Evolutionary conservation across 2,329 filamentous ascomycete species (phyloP).

Genomic region (Pestalotiopsis sp.): DNA sequence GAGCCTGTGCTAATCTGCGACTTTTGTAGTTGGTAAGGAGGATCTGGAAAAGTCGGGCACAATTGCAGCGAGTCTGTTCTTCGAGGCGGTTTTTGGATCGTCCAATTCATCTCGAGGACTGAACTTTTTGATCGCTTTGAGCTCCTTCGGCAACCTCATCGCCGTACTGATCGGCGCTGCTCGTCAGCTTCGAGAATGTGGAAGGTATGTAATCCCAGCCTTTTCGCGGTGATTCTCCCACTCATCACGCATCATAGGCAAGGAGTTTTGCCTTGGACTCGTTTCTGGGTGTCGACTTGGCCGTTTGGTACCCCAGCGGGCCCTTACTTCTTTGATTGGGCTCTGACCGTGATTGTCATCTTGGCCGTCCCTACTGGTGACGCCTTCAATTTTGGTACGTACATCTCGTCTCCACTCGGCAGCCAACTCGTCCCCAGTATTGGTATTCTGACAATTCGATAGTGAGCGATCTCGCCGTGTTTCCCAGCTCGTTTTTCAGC

Average conservation of each 20-base stretch:
- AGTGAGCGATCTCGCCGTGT: slow-evolving; percentile 15
- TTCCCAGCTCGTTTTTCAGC: slow-evolving; percentile 12
- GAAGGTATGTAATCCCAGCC: slow-evolving; percentile 35
- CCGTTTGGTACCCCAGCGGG: slow-evolving; percentile 67
- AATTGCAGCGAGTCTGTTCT: slow-evolving; percentile 61
- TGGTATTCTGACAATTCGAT: no score
- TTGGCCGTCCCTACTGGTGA: slow-evolving; percentile 63
- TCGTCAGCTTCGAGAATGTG: slow-evolving; percentile 62
- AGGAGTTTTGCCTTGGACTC: slow-evolving; percentile 62
- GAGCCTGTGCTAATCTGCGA: neutral
- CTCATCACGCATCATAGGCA: slow-evolving; percentile 40
- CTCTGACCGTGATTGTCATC: slow-evolving; percentile 62
- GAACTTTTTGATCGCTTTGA: slow-evolving; percentile 60
- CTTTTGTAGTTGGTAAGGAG: slow-evolving; percentile 47
- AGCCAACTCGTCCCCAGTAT: neutral
- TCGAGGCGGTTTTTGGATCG: slow-evolving; percentile 58
- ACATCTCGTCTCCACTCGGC: neutral
- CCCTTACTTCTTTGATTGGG: slow-evolving; percentile 61
- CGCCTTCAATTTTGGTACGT: slow-evolving; percentile 63
- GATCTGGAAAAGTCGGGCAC: slow-evolving; percentile 56
- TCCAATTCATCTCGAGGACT: slow-evolving; percentile 52
- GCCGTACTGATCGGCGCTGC: slow-evolving; percentile 58
- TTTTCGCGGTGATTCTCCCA: neutral
- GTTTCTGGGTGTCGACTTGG: slow-evolving; percentile 64
- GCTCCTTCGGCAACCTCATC: slow-evolving; percentile 62